These are phyloP conservation scores for Botrytis byssoidea DNA, from an alignment of 2,329 filamentous ascomycete genomes.

Conservation along the genomic window DNA sequence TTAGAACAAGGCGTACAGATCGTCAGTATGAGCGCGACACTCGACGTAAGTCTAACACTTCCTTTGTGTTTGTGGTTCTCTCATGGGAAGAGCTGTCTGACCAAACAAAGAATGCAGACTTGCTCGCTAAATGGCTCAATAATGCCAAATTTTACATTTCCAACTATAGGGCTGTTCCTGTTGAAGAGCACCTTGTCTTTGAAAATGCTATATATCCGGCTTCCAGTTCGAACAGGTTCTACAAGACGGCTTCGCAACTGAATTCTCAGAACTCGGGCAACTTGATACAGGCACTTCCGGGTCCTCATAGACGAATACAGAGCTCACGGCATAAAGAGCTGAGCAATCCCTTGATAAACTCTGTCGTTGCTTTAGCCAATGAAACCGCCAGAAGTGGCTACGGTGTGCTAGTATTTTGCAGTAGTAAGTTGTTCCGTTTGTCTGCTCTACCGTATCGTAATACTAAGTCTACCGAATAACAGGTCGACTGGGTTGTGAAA, in stretches of 20 bases:
- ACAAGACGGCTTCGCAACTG: constrained; percentile 51
- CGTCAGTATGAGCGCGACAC: constrained; percentile 76
- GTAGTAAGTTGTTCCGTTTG: constrained; percentile 45
- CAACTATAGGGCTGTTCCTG: constrained; percentile 70
- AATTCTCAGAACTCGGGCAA: constrained; percentile 37
- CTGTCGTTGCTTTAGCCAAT: constrained; percentile 66
- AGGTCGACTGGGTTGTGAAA: constrained; percentile 60
- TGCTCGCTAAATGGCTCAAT: constrained; percentile 66
- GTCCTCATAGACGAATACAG: constrained; percentile 50
- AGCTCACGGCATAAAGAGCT: constrained; percentile 61
- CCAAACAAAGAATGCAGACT: constrained; percentile 59
- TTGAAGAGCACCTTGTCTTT: constrained; percentile 72
- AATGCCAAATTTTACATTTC: constrained; percentile 70
- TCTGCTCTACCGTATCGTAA: neutral
- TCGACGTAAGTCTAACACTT: constrained; percentile 53
- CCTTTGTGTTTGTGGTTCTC: neutral
- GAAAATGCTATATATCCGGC: constrained; percentile 66
- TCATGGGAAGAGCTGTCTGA: constrained; percentile 7
- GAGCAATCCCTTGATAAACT: constrained; percentile 63
- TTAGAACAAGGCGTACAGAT: constrained; percentile 67
- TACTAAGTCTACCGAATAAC: neutral
- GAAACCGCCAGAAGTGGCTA: constrained; percentile 68
- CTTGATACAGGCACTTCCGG: constrained; percentile 40
- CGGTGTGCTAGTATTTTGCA: constrained; percentile 71
- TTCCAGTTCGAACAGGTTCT: constrained; percentile 55